Conservation (phyloP, 768 basidiomycete genomes). For the Naganishia onofrii region DNA sequence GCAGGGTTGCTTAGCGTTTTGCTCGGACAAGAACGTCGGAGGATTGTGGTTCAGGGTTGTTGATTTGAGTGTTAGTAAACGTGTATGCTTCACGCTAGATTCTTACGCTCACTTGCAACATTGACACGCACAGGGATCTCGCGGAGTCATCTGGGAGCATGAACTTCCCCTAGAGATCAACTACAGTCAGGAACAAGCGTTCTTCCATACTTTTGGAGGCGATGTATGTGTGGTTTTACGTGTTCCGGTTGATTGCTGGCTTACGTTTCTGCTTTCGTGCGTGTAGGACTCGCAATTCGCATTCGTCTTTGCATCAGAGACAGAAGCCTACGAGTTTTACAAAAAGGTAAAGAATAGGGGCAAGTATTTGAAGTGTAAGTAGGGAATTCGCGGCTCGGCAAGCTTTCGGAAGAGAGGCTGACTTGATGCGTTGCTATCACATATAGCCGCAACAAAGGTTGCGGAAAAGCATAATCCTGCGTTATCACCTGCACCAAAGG, state of each 20-base stretch:
- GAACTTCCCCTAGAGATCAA: constrained; percentile 80
- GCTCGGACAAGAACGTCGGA: constrained; percentile 61
- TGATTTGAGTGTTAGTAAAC: constrained; percentile 59
- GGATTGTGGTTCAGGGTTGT: constrained; percentile 71
- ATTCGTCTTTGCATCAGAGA: constrained; percentile 81
- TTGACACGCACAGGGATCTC: constrained; percentile 59
- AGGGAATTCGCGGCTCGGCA: no score
- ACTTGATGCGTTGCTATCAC: not conserved
- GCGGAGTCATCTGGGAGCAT: constrained; percentile 89
- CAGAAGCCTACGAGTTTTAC: constrained; percentile 76
- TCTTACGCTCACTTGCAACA: not conserved
- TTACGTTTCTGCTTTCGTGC: not conserved
- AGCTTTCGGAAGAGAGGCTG: no score
- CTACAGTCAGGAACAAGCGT: constrained; percentile 77
- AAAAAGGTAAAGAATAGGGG: constrained; percentile 73
- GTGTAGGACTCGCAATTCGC: constrained; percentile 82
- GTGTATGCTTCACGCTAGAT: not conserved
- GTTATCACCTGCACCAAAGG: constrained; percentile 18
- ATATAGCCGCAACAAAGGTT: constrained; percentile 23
- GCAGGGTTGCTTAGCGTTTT: constrained; percentile 78
- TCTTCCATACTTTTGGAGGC: constrained; percentile 87
- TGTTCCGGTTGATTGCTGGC: not conserved
- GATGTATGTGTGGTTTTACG: constrained; percentile 67
- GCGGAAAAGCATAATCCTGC: constrained; percentile 23
- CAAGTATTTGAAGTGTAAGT: constrained; percentile 59